Conservation (phyloP, 495 filamentous ascomycete genomes). For the Glarea lozoyensis region DNA sequence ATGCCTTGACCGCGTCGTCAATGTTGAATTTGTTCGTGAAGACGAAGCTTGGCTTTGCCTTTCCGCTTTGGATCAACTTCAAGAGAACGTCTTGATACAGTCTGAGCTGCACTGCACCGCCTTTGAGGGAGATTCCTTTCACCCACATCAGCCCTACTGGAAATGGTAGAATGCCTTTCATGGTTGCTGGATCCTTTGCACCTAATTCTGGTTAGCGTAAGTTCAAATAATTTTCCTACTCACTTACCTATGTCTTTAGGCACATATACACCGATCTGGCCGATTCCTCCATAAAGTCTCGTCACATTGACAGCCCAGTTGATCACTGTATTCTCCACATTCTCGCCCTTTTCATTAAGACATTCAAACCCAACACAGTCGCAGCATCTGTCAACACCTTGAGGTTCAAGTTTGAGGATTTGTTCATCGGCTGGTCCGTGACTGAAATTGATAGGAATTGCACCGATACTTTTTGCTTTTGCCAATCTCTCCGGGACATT, state of each 20-base stretch:
- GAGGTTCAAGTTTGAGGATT: slow-evolving; percentile 23
- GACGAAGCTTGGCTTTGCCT: slow-evolving; percentile 19
- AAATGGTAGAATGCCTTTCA: slow-evolving; percentile 5
- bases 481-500: slow-evolving; percentile 19
- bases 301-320: slow-evolving; percentile 6
- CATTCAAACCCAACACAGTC: slow-evolving; percentile 12
- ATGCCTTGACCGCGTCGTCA: too few species aligned
- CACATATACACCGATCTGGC: slow-evolving; percentile 15
- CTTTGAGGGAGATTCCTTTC: slow-evolving; percentile 14
- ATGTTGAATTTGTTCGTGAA: too few species aligned
- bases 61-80: slow-evolving; percentile 18
- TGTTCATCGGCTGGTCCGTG: slow-evolving; percentile 10
- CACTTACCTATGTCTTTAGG: slow-evolving; percentile 8
- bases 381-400: slow-evolving; percentile 23
- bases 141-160: slow-evolving; percentile 4
- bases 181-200: not conserved
- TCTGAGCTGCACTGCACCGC: slow-evolving; percentile 8
- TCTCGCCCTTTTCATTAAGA: slow-evolving; percentile 4
- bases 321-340: slow-evolving; percentile 2
- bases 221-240: not conserved
- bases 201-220: not conserved
- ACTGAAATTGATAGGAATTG: slow-evolving; percentile 20
- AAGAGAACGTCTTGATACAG: slow-evolving; percentile 4
- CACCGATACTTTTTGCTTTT: slow-evolving; percentile 20
- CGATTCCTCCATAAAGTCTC: slow-evolving; percentile 6